Evolutionary conservation across 768 basidiomycete species (phyloP).

Genomic region (Boletales sp.): DNA sequence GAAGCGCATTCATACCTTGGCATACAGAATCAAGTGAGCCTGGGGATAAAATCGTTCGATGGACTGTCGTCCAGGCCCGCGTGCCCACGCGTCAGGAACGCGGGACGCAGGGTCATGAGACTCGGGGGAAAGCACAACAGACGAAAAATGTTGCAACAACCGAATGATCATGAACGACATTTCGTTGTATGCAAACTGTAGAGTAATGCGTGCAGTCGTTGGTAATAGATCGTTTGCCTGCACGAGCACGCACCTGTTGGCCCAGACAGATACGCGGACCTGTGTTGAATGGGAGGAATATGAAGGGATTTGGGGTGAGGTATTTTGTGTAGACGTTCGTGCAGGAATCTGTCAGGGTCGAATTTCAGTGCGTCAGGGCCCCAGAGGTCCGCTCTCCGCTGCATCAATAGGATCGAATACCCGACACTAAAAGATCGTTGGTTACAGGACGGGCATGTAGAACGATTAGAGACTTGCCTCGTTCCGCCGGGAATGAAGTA

Average conservation of each 20-base stretch:
- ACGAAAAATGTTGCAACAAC: conserved; percentile 26
- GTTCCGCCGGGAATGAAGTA: conserved; percentile 27
- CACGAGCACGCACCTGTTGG: conserved; percentile 27
- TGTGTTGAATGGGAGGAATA: conserved; percentile 42
- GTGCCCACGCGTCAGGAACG: conserved; percentile 27
- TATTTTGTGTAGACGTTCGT: conserved; percentile 32
- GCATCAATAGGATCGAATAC: conserved; percentile 32
- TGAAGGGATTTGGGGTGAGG: conserved; percentile 37
- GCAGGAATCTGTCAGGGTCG: conserved; percentile 41
- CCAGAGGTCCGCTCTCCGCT: conserved; percentile 36
- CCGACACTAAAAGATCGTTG: conserved; percentile 13
- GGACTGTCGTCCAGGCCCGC: conserved; percentile 21
- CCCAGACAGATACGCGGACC: conserved; percentile 38
- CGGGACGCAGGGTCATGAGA: conserved; percentile 24
- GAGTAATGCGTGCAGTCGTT: background rate
- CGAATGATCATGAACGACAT: conserved; percentile 33
- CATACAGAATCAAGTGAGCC: conserved; percentile 31
- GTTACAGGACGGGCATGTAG: background rate
- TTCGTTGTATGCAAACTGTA: conserved; percentile 34
- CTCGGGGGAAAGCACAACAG: conserved; percentile 20
- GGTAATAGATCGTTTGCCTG: background rate
- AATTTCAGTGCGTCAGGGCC: conserved; percentile 35
- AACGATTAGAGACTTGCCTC: conserved; percentile 9
- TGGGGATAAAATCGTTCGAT: conserved; percentile 26
- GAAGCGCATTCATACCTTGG: conserved; percentile 31